Percentiles rank a stretch among this genome's conserved stretches.
Conservation (phyloP, 805 yeast species). For the Sugiyamaella mastotermitis region DNA sequence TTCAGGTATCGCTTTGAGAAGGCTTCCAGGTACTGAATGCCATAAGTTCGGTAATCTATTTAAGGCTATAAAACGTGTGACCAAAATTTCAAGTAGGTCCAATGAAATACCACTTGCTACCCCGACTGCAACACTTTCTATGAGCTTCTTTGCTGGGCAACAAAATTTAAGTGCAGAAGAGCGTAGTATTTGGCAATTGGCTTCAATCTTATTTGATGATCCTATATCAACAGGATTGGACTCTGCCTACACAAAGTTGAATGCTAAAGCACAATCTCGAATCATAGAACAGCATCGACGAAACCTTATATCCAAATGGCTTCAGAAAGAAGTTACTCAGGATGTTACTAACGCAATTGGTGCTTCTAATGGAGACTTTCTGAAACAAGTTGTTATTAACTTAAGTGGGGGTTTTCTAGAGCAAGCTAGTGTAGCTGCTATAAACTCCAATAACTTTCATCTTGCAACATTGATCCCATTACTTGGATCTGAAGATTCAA, state of each 20-base stretch:
- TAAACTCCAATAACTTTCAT: slow-evolving; percentile 58
- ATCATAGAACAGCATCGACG: slow-evolving; percentile 33
- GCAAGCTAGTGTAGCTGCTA: slow-evolving; percentile 58
- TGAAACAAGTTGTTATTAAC: slow-evolving; percentile 45
- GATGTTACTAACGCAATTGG: slow-evolving; percentile 28
- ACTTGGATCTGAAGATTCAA: slow-evolving; percentile 62
- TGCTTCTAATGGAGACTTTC: slow-evolving; percentile 35
- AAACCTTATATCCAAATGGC: slow-evolving; percentile 50
- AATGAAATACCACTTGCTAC: slow-evolving; percentile 9
- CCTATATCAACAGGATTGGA: slow-evolving; percentile 20
- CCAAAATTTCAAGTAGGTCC: not conserved
- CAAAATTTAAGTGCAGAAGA: slow-evolving; percentile 20
- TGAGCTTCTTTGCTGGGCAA: slow-evolving; percentile 3
- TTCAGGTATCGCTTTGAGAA: slow-evolving; percentile 1
- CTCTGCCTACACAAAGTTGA: slow-evolving; percentile 14
- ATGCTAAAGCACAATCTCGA: slow-evolving; percentile 18
- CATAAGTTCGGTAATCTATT: too few relatives aligned
- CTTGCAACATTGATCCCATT: slow-evolving; percentile 64
- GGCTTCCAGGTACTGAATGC: too few relatives aligned
- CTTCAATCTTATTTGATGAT: slow-evolving; percentile 58
- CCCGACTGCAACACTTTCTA: slow-evolving; percentile 6
- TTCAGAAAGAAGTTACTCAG: slow-evolving; percentile 38
- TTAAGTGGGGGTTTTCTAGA: slow-evolving; percentile 47
- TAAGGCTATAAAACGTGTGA: not conserved
- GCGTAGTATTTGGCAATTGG: slow-evolving; percentile 44